Percentiles rank a stretch among this genome's conserved stretches.
Conservation (phyloP, 805 yeast species). For the Kodamaea sagamina region DNA sequence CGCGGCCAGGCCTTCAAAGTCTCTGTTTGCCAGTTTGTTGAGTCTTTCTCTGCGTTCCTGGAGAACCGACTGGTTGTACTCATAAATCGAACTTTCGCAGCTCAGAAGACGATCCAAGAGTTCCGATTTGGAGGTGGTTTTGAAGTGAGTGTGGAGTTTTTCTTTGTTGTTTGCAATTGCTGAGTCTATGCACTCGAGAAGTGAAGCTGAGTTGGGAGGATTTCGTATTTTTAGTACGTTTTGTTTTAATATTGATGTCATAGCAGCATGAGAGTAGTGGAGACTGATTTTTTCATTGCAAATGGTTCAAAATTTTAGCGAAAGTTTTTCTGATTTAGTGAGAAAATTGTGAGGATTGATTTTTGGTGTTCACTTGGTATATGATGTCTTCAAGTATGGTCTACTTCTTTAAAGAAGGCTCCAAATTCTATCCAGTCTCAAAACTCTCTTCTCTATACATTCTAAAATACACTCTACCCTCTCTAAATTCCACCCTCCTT, state of each 20-base stretch:
- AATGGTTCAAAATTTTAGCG: no score
- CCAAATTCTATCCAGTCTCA: no score
- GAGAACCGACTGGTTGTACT: conserved; percentile 9
- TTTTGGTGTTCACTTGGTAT: no score
- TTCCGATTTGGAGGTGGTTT: background rate
- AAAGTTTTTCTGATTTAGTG: no score
- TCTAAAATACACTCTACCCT: no score
- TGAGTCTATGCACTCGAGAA: conserved; percentile 3
- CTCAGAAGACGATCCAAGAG: conserved; percentile 2
- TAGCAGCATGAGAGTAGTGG: no score
- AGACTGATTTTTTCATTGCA: no score
- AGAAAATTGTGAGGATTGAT: no score
- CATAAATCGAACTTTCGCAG: conserved; percentile 4
- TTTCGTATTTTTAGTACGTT: background rate
- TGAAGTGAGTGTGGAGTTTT: background rate
- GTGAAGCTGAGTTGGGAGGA: background rate
- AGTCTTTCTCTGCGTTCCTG: conserved; percentile 1
- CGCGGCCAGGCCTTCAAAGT: conserved; percentile 1
- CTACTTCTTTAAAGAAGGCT: no score
- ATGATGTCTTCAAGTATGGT: no score
- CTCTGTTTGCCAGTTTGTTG: background rate
- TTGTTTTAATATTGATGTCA: background rate
- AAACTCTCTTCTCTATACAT: no score
- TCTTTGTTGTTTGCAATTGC: background rate
- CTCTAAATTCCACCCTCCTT: no score